phyloP scores from a whole-genome alignment of 257 asterid species.

The Ilex aquifolium region DNA sequence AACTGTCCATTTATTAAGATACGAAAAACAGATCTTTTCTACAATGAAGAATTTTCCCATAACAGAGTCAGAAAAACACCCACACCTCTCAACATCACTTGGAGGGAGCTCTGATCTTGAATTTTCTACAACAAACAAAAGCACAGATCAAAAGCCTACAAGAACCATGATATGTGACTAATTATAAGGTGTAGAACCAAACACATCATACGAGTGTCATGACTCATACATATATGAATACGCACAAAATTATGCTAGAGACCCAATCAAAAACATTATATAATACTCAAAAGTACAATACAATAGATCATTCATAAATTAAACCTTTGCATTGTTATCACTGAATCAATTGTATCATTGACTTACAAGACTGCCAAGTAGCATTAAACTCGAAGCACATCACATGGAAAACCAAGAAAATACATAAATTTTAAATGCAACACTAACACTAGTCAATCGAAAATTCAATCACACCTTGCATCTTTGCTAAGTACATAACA shows the following conservation, averaged over 20 bases:
- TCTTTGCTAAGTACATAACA: slow-evolving; percentile 89
- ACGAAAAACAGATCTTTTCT: background rate
- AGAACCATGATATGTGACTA: too few relatives aligned
- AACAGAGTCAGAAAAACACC: slow-evolving; percentile 1
- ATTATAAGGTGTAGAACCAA: too few relatives aligned
- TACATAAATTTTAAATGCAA: background rate
- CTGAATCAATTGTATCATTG: background rate
- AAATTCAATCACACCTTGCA: slow-evolving; percentile 59
- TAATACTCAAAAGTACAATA: too few relatives aligned
- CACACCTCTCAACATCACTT: slow-evolving; percentile 75
- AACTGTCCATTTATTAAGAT: too few relatives aligned
- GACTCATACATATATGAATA: background rate
- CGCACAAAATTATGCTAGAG: background rate
- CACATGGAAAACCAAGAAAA: background rate
- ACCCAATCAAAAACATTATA: background rate
- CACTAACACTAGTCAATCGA: background rate
- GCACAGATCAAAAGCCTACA: background rate
- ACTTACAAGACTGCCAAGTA: background rate
- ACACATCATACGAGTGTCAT: too few relatives aligned
- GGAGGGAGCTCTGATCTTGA: slow-evolving; percentile 77
- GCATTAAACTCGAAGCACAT: background rate
- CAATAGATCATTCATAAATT: background rate
- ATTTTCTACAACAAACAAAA: slow-evolving; percentile 40
- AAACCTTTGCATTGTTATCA: background rate
- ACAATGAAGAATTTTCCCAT: background rate